Conservation (phyloP, 2,329 filamentous ascomycete genomes). For the Dothideomycetes sp. region DNA sequence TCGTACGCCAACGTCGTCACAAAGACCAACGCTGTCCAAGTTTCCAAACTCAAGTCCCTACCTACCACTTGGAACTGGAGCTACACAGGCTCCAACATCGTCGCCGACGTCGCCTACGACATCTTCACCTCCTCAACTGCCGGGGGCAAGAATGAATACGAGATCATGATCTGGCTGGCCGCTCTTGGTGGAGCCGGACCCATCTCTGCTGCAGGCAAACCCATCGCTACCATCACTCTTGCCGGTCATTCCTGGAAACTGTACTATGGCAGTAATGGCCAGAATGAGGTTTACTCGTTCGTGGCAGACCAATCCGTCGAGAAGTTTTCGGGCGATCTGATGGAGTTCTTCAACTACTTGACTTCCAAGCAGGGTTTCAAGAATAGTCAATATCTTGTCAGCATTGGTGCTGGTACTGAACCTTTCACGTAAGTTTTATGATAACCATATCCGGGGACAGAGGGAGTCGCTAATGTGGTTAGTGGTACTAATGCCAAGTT, state of each 20-base stretch:
- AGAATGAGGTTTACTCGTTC: constrained; percentile 54
- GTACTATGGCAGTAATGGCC: constrained; percentile 52
- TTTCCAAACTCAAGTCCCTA: constrained; percentile 34
- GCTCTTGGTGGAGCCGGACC: constrained; percentile 50
- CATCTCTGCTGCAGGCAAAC: constrained; percentile 46
- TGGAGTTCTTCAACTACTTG: constrained; percentile 50
- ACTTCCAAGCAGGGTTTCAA: constrained; percentile 39
- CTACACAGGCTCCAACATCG: constrained; percentile 41
- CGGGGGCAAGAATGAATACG: constrained; percentile 42
- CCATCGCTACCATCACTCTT: constrained; percentile 47
- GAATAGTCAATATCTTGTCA: constrained; percentile 44
- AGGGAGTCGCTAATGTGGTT: not conserved
- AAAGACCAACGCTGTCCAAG: constrained; percentile 18
- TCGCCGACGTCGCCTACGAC: constrained; percentile 54
- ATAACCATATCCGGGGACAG: not conserved
- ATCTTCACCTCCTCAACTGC: constrained; percentile 48
- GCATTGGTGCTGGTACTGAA: constrained; percentile 48
- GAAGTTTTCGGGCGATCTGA: constrained; percentile 49
- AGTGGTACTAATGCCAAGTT: constrained; percentile 38
- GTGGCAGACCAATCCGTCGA: constrained; percentile 39
- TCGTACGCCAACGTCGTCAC: constrained; percentile 36
- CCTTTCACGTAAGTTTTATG: constrained; percentile 35
- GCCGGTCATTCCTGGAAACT: constrained; percentile 49
- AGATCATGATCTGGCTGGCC: constrained; percentile 59
- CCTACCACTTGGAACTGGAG: constrained; percentile 38